Base-by-base conservation (phyloP, 148 eudicot genomes). In the Talinum fruticosum region DNA sequence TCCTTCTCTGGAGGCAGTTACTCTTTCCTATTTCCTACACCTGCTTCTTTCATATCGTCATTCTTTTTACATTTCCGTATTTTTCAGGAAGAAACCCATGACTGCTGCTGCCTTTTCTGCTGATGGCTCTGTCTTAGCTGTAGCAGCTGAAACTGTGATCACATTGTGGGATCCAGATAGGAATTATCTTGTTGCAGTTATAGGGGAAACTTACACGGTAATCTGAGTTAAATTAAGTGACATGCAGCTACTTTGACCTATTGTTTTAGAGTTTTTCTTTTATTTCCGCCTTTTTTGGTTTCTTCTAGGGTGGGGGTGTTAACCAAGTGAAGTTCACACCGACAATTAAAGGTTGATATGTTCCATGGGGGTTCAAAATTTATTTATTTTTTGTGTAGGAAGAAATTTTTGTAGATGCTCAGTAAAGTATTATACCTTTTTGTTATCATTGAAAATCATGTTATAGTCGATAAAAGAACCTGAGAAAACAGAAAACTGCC, bases 161-260 rank as follows among this genome's bases (percentile, higher is more conserved):
- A 96, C 99, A 28, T 78, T 96, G 78, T 96, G 99, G 99, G 97
- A 96, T 78, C 97, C 97, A 41, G 88, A 90, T 30, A 87, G 82
- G 83, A 96, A 96, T 70, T 79, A 81, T 84, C 93, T 96, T 73
- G 89, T 96, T 84, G 92, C 97, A 79, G 93, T 91, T 34, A 81
- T 96, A 62, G 97, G 93, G 77, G 88, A 90, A 71, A 82, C 83
- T 71, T 75, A 75, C 45, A 92, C 82, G 99, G 99, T 96, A 75
- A 79, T 70, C 36, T 28, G 51, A 37, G 7, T 15, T 44, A 34
- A 47, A 71, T 44, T 12, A 29, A 71, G 33, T 71, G 26, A 71
- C 73, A 62, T 41, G 57, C 54, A 41, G 1, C 30, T 26, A 26
- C 3, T 26, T 14, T 71, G 34, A 28, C 26, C 29, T n/a, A 0